Percentiles rank a stretch among this genome's conserved stretches.
phyloP scores from a whole-genome alignment of 2,329 filamentous ascomycete species.

The Diaporthe sp. region DNA sequence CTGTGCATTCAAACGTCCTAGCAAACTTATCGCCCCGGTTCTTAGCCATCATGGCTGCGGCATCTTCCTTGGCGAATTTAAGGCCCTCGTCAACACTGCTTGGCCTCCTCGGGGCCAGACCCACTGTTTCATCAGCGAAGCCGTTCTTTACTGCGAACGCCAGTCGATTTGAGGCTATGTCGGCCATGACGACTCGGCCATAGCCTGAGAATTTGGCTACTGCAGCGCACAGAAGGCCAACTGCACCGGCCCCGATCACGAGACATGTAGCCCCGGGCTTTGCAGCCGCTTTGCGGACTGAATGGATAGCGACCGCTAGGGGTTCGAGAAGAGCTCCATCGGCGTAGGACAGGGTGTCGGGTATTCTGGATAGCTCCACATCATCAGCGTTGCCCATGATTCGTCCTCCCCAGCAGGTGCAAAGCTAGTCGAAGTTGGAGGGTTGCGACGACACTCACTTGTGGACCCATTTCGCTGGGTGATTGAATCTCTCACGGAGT shows the following conservation, averaged over 20 bases:
- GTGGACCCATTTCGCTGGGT: slow-evolving; percentile 26
- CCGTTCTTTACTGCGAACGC: slow-evolving; percentile 33
- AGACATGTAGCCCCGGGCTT: neutral
- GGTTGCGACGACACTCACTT: slow-evolving; percentile 48
- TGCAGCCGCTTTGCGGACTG: slow-evolving; percentile 33
- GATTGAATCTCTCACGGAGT: slow-evolving; percentile 23
- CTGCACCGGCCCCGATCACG: slow-evolving; percentile 20
- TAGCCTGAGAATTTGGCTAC: slow-evolving; percentile 11
- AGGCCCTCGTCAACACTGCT: slow-evolving; percentile 31
- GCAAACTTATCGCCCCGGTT: neutral
- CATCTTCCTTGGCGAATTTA: neutral
- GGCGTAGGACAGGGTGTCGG: slow-evolving; percentile 12
- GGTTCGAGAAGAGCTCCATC: slow-evolving; percentile 41
- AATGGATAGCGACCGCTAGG: slow-evolving; percentile 38
- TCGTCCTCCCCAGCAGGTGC: no score
- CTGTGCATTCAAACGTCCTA: neutral
- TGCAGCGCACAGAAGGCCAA: slow-evolving; percentile 20
- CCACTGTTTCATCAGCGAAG: slow-evolving; percentile 42
- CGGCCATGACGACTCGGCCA: slow-evolving; percentile 14
- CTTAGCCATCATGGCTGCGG: neutral
- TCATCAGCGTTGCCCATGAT: neutral
- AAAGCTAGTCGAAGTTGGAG: no score
- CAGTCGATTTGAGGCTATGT: slow-evolving; percentile 18
- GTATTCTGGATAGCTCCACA: neutral
- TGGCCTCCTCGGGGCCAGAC: slow-evolving; percentile 16